phyloP scores from a whole-genome alignment of 306 rosid species.

The Lathyrus sativus region DNA sequence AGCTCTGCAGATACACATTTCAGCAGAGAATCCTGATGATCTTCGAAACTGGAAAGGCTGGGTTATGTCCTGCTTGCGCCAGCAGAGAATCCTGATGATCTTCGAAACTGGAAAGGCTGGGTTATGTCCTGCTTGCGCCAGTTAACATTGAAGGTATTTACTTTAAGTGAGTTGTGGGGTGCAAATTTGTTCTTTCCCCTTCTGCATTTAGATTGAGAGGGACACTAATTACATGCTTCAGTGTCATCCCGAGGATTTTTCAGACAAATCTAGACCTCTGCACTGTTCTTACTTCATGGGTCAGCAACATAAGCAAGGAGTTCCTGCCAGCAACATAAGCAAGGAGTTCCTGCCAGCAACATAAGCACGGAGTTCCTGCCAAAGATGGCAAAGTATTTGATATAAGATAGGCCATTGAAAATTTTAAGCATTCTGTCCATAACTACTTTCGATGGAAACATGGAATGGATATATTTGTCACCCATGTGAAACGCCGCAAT shows the following conservation, averaged over 20 bases:
- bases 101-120: too few species aligned
- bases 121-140: too few species aligned
- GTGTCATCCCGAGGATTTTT: constrained; percentile 88
- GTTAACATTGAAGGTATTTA: too few species aligned
- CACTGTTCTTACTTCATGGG: constrained; percentile 89
- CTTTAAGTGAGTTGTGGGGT: constrained; percentile 7
- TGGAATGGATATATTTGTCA: constrained; percentile 73
- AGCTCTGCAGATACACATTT: constrained; percentile 74
- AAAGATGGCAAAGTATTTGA: constrained; percentile 69
- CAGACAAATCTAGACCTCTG: constrained; percentile 70
- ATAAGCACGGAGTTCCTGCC: constrained; percentile 72
- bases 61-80: constrained; percentile 96
- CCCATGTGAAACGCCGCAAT: constrained; percentile 73
- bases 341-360: constrained; percentile 72
- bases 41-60: constrained; percentile 96
- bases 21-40: constrained; percentile 78
- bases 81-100: too few species aligned
- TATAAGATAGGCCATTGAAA: constrained; percentile 69
- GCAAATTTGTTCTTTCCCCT: background rate
- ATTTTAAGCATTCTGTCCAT: constrained; percentile 73
- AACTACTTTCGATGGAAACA: constrained; percentile 57
- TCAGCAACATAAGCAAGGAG: constrained; percentile 82
- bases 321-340: too few species aligned
- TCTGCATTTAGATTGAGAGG: constrained; percentile 70
- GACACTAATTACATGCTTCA: constrained; percentile 77